A percentile compares a stretch with the other conserved stretches of the same genome.
These are phyloP conservation scores for Lycium barbarum DNA, from an alignment of 257 asterid species.

Conservation along the genomic window DNA sequence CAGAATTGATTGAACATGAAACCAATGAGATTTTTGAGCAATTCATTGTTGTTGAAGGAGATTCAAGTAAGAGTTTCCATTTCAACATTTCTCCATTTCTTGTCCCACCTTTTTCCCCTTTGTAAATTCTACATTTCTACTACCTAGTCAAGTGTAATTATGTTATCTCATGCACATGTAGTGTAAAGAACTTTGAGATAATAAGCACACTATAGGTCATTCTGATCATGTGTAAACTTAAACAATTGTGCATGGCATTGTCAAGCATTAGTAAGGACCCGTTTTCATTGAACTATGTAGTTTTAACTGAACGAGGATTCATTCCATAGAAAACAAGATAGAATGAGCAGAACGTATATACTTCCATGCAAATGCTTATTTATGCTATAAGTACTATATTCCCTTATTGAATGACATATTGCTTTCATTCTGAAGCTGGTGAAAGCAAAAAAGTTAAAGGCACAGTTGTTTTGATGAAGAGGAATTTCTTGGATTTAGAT, in stretches of 20 bases:
- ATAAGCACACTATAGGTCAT: background rate
- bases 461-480: conserved; percentile 58
- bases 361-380: background rate
- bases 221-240: background rate
- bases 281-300: no score
- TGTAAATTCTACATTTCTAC: background rate
- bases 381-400: background rate
- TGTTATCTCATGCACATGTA: background rate
- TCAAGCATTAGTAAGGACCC: no score
- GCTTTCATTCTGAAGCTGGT: background rate
- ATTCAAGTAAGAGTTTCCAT: background rate
- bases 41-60: background rate
- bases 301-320: no score
- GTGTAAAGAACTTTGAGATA: background rate
- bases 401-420: background rate
- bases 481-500: conserved; percentile 58
- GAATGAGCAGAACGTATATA: background rate
- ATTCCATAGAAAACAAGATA: no score
- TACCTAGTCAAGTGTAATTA: background rate
- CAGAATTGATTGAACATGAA: background rate
- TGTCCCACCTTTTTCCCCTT: no score
- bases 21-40: background rate
- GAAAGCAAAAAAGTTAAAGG: conserved; percentile 48
- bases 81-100: background rate
- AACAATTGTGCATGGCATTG: no score